Evolutionary conservation across 805 yeast genomes (phyloP), one percentile per base, ranked within the genome.

Genomic region (Dipodascopsis uninucleata): DNA sequence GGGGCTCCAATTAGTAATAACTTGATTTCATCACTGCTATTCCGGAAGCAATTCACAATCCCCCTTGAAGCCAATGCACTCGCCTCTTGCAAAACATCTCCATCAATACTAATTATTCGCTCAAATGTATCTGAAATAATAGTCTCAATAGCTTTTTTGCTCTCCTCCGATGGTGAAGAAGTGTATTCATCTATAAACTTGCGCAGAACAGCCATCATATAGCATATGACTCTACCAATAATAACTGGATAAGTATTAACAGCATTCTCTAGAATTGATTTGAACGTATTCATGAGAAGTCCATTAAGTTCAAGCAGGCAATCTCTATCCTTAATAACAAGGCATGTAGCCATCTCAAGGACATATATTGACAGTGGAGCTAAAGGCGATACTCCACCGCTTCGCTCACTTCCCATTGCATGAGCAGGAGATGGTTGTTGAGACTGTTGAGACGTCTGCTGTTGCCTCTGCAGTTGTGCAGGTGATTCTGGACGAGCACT

Each of bases 271-370:
- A 50, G 29, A 28, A 50, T 50, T 10, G 53, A 23, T 23, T 28
- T 41, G 34, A 45, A 47, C 3, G 42, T 39, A 12, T 14, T 35
- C 41, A 50, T 31, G 25, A 50, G 31, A 21, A 24, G 36, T 1
- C 24, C 43, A 3, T 42, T 41, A 7, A 50, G 40, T 5, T 18
- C 18, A 5, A 16, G 28, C 31, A 50, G 18, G 25, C 53, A 34
- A 10, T 24, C 41, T 3, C 43, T 4, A 22, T 50, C 53, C 31
- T 50, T 50, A 8, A 48, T 14, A 2, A 47, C 55, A 4, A 50
- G 28, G 24, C 55, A 50, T 2, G 55, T 50, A 3, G 55, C 55
- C 55, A 50, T 50, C 36, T 50, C 55, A n/a, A 50, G 41, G 6
- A 41, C 51, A 22, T 50, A 50, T 16, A 50, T 48, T 25, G 46